Percentiles rank a stretch among this genome's conserved stretches.
Evolutionary conservation across 2,329 filamentous ascomycete genomes (phyloP).

Genomic region (Penicillium sp.): DNA sequence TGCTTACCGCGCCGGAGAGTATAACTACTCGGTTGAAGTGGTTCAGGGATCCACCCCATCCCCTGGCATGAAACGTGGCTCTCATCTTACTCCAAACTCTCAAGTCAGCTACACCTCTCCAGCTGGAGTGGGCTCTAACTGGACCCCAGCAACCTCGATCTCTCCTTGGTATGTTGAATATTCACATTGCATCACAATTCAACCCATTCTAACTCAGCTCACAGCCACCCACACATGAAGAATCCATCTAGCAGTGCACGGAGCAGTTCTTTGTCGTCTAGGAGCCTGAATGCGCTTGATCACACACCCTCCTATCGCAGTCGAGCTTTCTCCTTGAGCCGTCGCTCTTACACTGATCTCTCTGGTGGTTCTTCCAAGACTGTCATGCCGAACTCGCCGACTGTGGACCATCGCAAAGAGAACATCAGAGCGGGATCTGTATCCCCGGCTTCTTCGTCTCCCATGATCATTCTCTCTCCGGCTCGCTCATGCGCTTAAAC

Average conservation of each 20-base stretch:
- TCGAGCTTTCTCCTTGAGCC: constrained; percentile 25
- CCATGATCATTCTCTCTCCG: constrained; percentile 38
- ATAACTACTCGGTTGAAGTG: constrained; percentile 61
- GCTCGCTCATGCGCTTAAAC: constrained; percentile 34
- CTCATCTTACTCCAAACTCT: constrained; percentile 44
- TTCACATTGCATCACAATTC: neutral
- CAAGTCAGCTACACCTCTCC: constrained; percentile 46
- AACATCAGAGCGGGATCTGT: constrained; percentile 37
- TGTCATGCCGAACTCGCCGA: constrained; percentile 37
- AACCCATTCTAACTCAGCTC: constrained; percentile 27
- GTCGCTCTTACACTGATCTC: constrained; percentile 32
- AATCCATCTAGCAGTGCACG: constrained; percentile 36
- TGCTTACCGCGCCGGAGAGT: constrained; percentile 94
- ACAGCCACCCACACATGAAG: constrained; percentile 41
- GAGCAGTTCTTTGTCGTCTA: constrained; percentile 39
- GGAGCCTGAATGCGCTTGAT: constrained; percentile 39
- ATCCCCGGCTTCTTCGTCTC: constrained; percentile 40
- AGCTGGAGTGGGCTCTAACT: constrained; percentile 40
- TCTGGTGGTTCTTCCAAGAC: constrained; percentile 39
- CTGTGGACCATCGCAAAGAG: constrained; percentile 38
- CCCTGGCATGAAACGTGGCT: constrained; percentile 40
- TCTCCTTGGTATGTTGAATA: constrained; percentile 45
- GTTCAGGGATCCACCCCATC: constrained; percentile 47
- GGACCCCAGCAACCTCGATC: constrained; percentile 50
- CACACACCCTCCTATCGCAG: constrained; percentile 39